phyloP scores from a whole-genome alignment of 108 stramenopile genomes.

The Parietichytrium sp. region DNA sequence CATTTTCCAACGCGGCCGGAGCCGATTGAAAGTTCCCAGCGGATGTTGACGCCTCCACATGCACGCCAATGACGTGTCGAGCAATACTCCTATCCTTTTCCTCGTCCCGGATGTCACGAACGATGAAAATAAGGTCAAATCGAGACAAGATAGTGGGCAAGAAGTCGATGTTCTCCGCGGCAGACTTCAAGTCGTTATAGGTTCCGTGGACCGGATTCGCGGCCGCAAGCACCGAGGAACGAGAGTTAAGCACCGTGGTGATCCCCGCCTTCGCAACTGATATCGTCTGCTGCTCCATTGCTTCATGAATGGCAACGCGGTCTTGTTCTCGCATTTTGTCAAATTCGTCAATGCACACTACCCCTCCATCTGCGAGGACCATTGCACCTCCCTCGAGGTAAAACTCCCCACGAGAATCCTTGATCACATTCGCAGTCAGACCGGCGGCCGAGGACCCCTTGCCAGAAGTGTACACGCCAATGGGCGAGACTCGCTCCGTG shows the following conservation, averaged over 20 bases:
- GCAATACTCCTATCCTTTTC: constrained; percentile 90
- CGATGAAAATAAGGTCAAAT: constrained; percentile 97
- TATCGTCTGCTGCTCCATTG: constrained; percentile 99
- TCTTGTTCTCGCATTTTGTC: constrained; percentile 95
- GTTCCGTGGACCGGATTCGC: constrained; percentile 98
- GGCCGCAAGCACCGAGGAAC: constrained; percentile 89
- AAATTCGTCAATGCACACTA: constrained; percentile 98
- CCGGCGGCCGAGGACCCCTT: constrained; percentile 96
- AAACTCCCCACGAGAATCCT: constrained; percentile 87
- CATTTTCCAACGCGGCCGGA: constrained; percentile 51
- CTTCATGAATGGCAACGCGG: constrained; percentile 98
- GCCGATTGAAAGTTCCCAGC: constrained; percentile 35
- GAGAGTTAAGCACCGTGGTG: constrained; percentile 90
- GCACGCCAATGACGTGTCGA: constrained; percentile 94
- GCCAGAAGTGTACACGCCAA: constrained; percentile 97
- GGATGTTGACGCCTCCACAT: constrained; percentile 62
- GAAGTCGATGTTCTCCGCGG: constrained; percentile 94
- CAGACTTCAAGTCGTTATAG: constrained; percentile 92
- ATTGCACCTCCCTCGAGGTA: constrained; percentile 98
- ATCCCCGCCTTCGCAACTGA: constrained; percentile 98
- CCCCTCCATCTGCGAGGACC: constrained; percentile 98
- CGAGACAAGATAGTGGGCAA: constrained; percentile 95
- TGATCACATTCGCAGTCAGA: constrained; percentile 89
- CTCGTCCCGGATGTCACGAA: constrained; percentile 92
- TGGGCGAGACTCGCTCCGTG: constrained; percentile 77